Evolutionary conservation across 768 basidiomycete species (phyloP).

Genomic region (Phylloporus arenicola): DNA sequence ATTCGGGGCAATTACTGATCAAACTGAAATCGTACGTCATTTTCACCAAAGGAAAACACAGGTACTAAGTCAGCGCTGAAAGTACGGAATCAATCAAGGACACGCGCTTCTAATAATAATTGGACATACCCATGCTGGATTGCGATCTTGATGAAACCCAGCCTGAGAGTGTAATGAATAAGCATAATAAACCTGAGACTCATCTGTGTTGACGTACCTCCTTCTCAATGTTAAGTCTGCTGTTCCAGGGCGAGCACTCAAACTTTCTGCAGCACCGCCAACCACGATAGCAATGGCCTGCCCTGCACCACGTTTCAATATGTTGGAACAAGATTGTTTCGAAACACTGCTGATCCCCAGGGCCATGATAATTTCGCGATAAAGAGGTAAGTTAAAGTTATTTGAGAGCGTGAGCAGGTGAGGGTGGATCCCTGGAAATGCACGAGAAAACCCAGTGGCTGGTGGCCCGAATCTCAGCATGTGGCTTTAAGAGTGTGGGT

Average conservation of each 20-base stretch:
- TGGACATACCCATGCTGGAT: conserved; percentile 74
- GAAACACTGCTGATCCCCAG: conserved; percentile 92
- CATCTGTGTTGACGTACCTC: conserved; percentile 37
- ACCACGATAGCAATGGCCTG: conserved; percentile 90
- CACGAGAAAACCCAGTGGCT: conserved; percentile 87
- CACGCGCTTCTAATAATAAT: neutral
- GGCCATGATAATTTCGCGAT: conserved; percentile 83
- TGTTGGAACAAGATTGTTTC: conserved; percentile 84
- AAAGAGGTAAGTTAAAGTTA: conserved; percentile 90
- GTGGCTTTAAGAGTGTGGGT: neutral
- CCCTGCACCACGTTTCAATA: conserved; percentile 57
- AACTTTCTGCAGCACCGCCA: conserved; percentile 91
- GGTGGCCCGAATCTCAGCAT: conserved; percentile 3
- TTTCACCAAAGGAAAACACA: conserved; percentile 98
- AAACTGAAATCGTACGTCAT: conserved; percentile 61
- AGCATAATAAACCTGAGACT: neutral
- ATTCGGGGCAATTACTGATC: neutral
- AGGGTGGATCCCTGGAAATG: conserved; percentile 87
- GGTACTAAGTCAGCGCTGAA: conserved; percentile 89
- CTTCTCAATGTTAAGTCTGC: conserved; percentile 79
- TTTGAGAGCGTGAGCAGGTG: conserved; percentile 87
- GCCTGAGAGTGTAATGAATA: conserved; percentile 34
- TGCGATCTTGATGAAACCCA: conserved; percentile 94
- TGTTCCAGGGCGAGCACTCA: conserved; percentile 95
- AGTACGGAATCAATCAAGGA: conserved; percentile 2